Conservation (phyloP, 495 filamentous ascomycete genomes). For the Xylaria venustula region DNA sequence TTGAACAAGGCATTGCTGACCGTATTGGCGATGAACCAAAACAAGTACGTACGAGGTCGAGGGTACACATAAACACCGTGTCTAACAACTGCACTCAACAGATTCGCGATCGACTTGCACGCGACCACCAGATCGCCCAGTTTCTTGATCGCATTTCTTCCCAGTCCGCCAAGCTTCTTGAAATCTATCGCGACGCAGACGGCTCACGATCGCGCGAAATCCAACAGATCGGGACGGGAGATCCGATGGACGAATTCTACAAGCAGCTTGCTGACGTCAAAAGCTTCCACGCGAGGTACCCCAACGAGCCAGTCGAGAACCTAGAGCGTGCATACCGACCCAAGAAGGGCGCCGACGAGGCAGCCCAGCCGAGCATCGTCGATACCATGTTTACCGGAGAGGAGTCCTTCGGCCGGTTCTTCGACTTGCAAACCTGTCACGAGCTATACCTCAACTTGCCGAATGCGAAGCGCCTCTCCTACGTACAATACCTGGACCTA, state of each 20-base stretch:
- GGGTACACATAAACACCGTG: background rate
- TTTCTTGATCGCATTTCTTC: constrained; percentile 83
- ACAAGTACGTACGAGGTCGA: constrained; percentile 65
- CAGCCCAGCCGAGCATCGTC: constrained; percentile 70
- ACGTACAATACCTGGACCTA: constrained; percentile 84
- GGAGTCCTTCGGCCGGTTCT: constrained; percentile 84
- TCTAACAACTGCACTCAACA: constrained; percentile 32
- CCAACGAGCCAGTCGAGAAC: constrained; percentile 93
- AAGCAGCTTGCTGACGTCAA: constrained; percentile 77
- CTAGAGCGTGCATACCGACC: constrained; percentile 88
- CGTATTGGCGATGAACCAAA: constrained; percentile 83
- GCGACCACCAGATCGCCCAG: constrained; percentile 88
- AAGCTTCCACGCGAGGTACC: constrained; percentile 84
- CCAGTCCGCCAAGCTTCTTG: constrained; percentile 75
- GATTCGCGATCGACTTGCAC: constrained; percentile 80
- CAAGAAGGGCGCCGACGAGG: constrained; percentile 52
- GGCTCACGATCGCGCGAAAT: constrained; percentile 72
- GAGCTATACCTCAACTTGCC: constrained; percentile 89
- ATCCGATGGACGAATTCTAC: constrained; percentile 91
- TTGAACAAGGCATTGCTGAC: constrained; percentile 91
- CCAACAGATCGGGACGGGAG: constrained; percentile 78
- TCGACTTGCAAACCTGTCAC: constrained; percentile 81
- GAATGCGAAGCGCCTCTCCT: constrained; percentile 75
- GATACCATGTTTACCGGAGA: constrained; percentile 95
- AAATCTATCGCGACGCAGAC: constrained; percentile 81